These are phyloP conservation scores for Erigeron canadensis DNA, from an alignment of 129 eudicot species.

Conservation along the genomic window DNA sequence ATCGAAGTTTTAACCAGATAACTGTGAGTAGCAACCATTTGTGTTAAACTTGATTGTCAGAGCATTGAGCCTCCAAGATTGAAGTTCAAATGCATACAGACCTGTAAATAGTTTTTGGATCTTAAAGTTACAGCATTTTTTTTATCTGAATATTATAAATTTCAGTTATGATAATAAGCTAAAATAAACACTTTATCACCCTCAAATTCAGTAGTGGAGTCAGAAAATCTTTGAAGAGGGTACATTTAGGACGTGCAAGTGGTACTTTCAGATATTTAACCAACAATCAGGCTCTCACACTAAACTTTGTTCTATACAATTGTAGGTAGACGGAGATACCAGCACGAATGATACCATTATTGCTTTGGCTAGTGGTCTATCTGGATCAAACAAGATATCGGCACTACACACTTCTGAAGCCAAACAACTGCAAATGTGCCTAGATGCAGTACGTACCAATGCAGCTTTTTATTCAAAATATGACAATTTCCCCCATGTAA, in stretches of 20 bases:
- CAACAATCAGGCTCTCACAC: background rate
- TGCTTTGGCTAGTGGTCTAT: slow-evolving; percentile 95
- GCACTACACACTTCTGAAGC: slow-evolving; percentile 64
- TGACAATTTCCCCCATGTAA: background rate
- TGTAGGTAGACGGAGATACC: slow-evolving; percentile 96
- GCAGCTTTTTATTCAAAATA: slow-evolving; percentile 3
- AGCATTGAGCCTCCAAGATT: no score
- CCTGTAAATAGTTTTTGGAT: background rate
- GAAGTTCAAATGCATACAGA: no score
- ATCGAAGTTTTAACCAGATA: slow-evolving; percentile 95
- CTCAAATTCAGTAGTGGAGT: no score
- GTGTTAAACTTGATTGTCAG: background rate
- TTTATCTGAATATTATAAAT: background rate
- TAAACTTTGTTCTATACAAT: background rate
- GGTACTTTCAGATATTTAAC: slow-evolving; percentile 16
- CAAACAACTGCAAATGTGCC: slow-evolving; percentile 72
- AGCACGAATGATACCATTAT: slow-evolving; percentile 95
- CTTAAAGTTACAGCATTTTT: background rate
- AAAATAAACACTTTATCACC: no score
- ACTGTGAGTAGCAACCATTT: slow-evolving; percentile 51
- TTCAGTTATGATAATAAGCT: background rate
- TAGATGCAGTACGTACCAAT: slow-evolving; percentile 71
- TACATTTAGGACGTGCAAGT: background rate
- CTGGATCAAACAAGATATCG: slow-evolving; percentile 69
- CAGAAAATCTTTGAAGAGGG: no score